Base-by-base conservation (phyloP, 2,329 filamentous ascomycete species). In the Ophiostoma tasmaniense region DNA sequence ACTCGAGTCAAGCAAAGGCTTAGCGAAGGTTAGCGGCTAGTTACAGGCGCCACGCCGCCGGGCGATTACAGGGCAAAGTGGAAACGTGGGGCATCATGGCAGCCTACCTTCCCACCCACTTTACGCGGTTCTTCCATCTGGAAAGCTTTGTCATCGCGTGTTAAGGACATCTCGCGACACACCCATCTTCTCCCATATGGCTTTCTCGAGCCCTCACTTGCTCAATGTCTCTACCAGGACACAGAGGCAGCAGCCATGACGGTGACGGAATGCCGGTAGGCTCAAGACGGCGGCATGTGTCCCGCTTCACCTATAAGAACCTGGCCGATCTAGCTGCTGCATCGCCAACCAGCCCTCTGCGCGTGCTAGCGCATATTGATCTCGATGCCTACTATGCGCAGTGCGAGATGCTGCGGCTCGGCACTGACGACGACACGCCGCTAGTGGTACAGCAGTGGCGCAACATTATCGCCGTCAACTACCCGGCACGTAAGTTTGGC, bases 371-470 rank as follows among this genome's bases (percentile, higher is more conserved):
- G 7, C 93, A 97, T 77, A 88, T 98, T 72, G 95, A 99, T 75
- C 88, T 99, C 70, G 95, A 99, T 85, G 94, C 94, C 52, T 99
- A 99, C 79, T 99, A 99, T 78, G 90, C 91, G 3, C 95, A 99
- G 81, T 97, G 93, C 76, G 95, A 99, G 80, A 96, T 93, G 85
- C 88, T 97, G 11, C 88, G 95, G 8, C 83, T 98, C 62, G 89
- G 88, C 14, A 81, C 91, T 13, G 81, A 89, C 17, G 88, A 91
- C 71, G 86, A 92, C 69, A 85, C 88, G 73, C 95, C 95, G 11
- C 85, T 99, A 30, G 95, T 93, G 0, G 95, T 99, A 25, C 93
- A 96, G 76, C 94, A 98, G 82, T 98, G 91, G 91, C 89, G 80
- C 78, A 92, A 91, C 10, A 83, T 99, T 30, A 99, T 99, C 76